Evolutionary conservation across 148 eudicot genomes (phyloP).

Genomic region (Beta vulgaris): DNA sequence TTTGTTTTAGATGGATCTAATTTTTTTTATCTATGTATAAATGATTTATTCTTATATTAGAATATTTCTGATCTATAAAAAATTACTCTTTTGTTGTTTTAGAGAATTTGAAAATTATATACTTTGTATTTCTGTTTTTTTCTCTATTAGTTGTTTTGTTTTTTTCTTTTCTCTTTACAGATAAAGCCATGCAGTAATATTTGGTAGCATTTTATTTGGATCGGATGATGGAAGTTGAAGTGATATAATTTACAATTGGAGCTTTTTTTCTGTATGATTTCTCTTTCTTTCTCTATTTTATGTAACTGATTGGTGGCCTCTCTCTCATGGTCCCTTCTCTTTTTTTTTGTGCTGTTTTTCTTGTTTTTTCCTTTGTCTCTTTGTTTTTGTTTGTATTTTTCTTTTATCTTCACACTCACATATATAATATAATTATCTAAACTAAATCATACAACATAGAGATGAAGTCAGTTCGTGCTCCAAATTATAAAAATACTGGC

Average conservation of each 20-base stretch:
- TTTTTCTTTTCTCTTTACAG: neutral
- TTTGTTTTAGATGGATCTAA: no score
- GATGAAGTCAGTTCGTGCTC: slow-evolving; percentile 14
- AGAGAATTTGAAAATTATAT: no score
- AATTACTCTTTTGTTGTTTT: no score
- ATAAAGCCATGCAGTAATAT: slow-evolving; percentile 19
- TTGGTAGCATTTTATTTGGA: neutral
- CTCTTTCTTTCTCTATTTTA: neutral
- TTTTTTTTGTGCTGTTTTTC: slow-evolving; percentile 15
- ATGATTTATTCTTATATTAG: no score
- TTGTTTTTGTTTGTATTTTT: slow-evolving; percentile 13
- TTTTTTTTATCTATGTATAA: no score
- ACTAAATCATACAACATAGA: neutral
- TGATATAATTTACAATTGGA: slow-evolving; percentile 13
- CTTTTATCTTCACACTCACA: neutral
- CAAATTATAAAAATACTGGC: neutral
- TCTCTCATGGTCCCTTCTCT: slow-evolving; percentile 14
- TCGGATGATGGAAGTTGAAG: slow-evolving; percentile 1
- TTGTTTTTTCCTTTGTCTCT: slow-evolving; percentile 22
- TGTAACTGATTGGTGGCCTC: slow-evolving; percentile 30
- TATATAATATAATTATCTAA: neutral
- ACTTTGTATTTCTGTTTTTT: neutral
- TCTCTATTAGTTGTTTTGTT: neutral
- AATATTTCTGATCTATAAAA: no score
- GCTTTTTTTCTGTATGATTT: slow-evolving; percentile 10